phyloP scores from a whole-genome alignment of 2,329 filamentous ascomycete genomes.

The Penicillium sp. region DNA sequence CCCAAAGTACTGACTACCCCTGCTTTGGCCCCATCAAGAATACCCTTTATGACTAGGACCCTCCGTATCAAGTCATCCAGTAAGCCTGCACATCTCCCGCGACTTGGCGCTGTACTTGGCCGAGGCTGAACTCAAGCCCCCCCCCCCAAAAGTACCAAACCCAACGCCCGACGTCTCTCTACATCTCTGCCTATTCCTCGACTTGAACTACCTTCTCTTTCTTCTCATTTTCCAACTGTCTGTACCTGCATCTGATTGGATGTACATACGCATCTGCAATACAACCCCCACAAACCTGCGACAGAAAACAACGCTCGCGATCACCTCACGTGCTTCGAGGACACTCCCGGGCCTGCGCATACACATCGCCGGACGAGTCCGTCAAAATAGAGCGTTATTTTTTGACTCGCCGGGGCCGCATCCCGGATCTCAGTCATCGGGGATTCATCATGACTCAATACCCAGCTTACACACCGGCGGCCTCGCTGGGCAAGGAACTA shows the following conservation, averaged over 20 bases:
- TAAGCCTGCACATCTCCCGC: neutral
- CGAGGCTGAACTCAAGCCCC: constrained; percentile 8
- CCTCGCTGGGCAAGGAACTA: constrained; percentile 41
- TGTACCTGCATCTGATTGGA: neutral
- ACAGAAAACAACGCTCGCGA: neutral
- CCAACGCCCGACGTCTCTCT: constrained; percentile 9
- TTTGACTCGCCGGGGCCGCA: neutral
- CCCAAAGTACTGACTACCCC: neutral
- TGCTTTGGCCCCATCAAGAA: neutral
- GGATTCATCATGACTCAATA: constrained; percentile 12
- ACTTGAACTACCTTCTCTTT: neutral
- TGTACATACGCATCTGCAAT: neutral
- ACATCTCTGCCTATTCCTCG: constrained; percentile 6
- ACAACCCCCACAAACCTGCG: neutral
- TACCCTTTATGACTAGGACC: neutral
- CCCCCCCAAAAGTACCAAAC: neutral
- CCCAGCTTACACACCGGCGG: constrained; percentile 36
- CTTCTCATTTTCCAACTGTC: neutral
- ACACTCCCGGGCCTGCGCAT: too few relatives aligned
- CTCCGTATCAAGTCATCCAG: too few relatives aligned
- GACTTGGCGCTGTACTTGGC: neutral
- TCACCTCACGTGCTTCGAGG: too few relatives aligned
- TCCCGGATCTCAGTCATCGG: neutral
- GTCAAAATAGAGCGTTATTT: too few relatives aligned
- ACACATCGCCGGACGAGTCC: too few relatives aligned